Evolutionary conservation across 208 protist species (phyloP).

Genomic region (Crithidia sp.): DNA sequence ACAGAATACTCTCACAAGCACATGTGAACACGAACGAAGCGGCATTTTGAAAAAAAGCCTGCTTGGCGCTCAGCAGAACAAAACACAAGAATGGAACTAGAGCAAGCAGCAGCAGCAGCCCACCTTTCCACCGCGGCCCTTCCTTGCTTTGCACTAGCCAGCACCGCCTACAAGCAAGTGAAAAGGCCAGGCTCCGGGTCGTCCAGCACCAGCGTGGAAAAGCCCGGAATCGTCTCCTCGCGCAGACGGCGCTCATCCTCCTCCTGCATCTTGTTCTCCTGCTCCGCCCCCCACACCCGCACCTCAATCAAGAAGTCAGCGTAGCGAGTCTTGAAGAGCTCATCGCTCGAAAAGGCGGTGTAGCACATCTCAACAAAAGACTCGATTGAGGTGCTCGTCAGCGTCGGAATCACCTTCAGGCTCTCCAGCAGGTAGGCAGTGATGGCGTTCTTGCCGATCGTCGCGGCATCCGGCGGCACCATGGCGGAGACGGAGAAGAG

Average conservation of each 20-base stretch:
- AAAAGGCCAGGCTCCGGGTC: constrained; percentile 20
- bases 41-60: too few relatives aligned
- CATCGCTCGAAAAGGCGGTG: constrained; percentile 36
- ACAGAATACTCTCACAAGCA: too few relatives aligned
- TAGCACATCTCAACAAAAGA: constrained; percentile 68
- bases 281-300: constrained; percentile 85
- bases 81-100: too few relatives aligned
- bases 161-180: too few relatives aligned
- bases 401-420: constrained; percentile 70
- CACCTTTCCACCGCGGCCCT: too few relatives aligned
- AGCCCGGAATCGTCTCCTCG: constrained; percentile 64
- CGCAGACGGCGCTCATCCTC: constrained; percentile 61
- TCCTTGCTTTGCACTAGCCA: too few relatives aligned
- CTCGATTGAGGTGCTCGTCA: constrained; percentile 51
- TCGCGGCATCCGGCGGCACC: constrained; percentile 49
- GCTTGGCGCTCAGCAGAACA: too few relatives aligned
- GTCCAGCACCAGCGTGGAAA: constrained; percentile 35
- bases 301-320: constrained; percentile 89
- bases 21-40: too few relatives aligned
- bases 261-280: constrained; percentile 79
- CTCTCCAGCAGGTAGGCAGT: constrained; percentile 56
- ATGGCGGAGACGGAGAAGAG: constrained; percentile 74
- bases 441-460: constrained; percentile 65
- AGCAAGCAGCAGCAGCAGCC: too few relatives aligned
- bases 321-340: constrained; percentile 54